Base-by-base conservation (phyloP, 2,329 filamentous ascomycete genomes). In the Trichoderma arundinaceum region DNA sequence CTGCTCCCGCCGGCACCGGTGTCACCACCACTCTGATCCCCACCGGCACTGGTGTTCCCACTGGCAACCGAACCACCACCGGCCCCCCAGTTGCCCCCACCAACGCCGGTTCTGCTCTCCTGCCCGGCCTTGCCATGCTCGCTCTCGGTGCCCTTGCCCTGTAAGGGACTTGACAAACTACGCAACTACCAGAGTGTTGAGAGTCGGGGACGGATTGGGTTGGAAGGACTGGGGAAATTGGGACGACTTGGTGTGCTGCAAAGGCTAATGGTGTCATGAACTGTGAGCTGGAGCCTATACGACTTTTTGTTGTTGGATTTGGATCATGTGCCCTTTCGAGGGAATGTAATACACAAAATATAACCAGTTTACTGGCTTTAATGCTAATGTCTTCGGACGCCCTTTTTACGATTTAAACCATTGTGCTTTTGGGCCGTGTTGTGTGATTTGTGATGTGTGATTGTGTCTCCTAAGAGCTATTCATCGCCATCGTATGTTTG, bases 141-240 rank as follows among this genome's bases (percentile, higher is more conserved):
- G 74, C 69, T 54, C 65, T 77, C 53, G 75, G 69, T 66, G 76
- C 71, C 66, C 64, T 78, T 68, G 76, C 77, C 69, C 75, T 79
- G 75, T 79, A 78, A 78, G 43, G 57, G 52, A 49, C 44, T 65
- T 61, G 33, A 38, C 32, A 32, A 51, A 22, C 9, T 28, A 60
- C 33, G n/a, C 22, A 38, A 33, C 38, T n/a, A 17, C 46, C 9
- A 38, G 57, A 58, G 9, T 12, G 5, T 57, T 39, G 43, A n/a
- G 35, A n/a, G 35, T 41, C 19, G 41, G 17, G 17, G 56, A 59
- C 32, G 56, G 49, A 7, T 15, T 39, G 8, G 59, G 38, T 33
- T 46, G 22, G 22, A 28, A 28, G 43, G 38, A 38, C 35, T 10
- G 39, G 12, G 15, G 22, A 19, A 48, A 17, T 32, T 60, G 44